Evolutionary conservation across 192 early-diverging fungal genomes (phyloP).

Genomic region (Entomortierella beljakovae): DNA sequence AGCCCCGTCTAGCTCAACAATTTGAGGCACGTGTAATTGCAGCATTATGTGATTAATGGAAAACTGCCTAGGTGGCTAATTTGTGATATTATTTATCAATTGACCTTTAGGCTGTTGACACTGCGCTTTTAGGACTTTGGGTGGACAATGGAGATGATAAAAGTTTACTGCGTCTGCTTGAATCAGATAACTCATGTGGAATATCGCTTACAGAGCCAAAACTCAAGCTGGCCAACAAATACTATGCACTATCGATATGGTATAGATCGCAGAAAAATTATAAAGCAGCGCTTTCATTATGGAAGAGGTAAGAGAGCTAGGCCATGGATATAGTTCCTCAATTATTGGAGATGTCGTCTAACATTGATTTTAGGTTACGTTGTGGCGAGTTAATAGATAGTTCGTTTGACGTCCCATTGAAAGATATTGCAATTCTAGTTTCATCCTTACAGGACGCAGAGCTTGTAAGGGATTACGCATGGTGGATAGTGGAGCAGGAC

Average conservation of each 20-base stretch:
- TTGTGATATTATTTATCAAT: background rate
- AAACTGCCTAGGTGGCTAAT: background rate
- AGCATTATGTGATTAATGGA: background rate
- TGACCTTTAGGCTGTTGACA: conserved; percentile 46
- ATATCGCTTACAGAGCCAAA: conserved; percentile 59
- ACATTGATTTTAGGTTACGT: conserved; percentile 57
- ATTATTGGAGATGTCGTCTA: background rate
- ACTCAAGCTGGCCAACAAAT: conserved; percentile 61
- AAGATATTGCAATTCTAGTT: conserved; percentile 57
- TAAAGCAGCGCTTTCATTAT: conserved; percentile 68
- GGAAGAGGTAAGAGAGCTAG: conserved; percentile 64
- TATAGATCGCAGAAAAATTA: conserved; percentile 63
- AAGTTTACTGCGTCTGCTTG: conserved; percentile 35
- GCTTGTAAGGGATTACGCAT: conserved; percentile 60
- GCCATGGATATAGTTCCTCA: background rate
- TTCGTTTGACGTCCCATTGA: conserved; percentile 58
- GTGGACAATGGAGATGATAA: conserved; percentile 25
- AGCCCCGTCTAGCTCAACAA: conserved; percentile 1
- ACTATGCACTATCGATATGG: conserved; percentile 71
- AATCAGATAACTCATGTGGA: conserved; percentile 60
- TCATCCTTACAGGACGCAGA: conserved; percentile 35
- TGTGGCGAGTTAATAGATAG: conserved; percentile 61
- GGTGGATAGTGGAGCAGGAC: conserved; percentile 63
- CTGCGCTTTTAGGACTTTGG: conserved; percentile 49
- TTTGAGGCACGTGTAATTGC: conserved; percentile 2